phyloP scores from a whole-genome alignment of 352 stramenopile genomes.

The Globisporangium abappressorium region DNA sequence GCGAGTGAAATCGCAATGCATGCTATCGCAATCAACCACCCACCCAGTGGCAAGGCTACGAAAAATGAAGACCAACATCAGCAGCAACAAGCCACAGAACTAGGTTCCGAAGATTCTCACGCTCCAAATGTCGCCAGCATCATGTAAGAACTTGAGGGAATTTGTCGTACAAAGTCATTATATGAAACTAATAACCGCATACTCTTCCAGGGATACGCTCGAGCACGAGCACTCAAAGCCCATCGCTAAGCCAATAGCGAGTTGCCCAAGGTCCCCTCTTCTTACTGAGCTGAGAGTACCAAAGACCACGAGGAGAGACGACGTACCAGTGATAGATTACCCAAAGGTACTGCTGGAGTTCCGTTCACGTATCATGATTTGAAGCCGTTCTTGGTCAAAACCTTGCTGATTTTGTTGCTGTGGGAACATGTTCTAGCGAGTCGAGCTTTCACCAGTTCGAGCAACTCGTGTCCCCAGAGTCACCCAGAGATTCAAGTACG shows the following conservation, averaged over 20 bases:
- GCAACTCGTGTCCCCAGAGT: neutral
- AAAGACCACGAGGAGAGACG: neutral
- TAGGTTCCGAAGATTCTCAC: neutral
- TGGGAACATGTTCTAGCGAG: neutral
- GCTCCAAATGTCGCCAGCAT: neutral
- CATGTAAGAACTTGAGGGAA: neutral
- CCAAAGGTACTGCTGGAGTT: neutral
- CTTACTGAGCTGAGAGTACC: neutral
- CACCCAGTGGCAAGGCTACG: neutral
- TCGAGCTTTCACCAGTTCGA: constrained; percentile 7
- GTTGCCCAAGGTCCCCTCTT: neutral
- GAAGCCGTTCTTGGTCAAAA: neutral
- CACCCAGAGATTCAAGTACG: constrained; percentile 14
- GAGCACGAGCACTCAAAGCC: neutral
- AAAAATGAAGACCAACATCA: neutral
- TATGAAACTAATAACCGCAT: neutral
- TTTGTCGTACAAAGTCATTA: neutral
- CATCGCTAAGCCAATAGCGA: neutral
- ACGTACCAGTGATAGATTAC: neutral
- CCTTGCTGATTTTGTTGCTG: neutral
- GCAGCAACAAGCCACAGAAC: neutral
- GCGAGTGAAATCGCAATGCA: constrained; percentile 10
- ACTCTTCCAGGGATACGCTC: neutral
- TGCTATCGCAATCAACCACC: neutral
- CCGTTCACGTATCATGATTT: neutral